phyloP scores from a whole-genome alignment of 139 green algal species.

The Chlorella sp. region DNA sequence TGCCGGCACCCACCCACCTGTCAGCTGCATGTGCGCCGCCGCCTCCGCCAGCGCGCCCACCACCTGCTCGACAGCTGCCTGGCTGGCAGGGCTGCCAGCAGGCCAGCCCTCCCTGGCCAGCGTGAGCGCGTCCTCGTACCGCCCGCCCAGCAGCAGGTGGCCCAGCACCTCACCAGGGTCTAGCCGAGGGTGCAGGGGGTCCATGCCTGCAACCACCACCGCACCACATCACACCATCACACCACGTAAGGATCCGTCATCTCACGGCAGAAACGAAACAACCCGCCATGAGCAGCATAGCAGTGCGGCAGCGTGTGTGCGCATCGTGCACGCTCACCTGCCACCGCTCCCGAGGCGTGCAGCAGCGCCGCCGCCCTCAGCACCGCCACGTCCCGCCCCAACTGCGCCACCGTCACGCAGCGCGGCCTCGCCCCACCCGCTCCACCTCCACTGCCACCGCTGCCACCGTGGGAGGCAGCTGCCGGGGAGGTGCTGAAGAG shows the following conservation, averaged over 20 bases:
- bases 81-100: not conserved
- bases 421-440: too few relatives aligned
- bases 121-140: not conserved
- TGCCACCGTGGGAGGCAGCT: too few relatives aligned
- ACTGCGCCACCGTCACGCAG: not conserved
- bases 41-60: not conserved
- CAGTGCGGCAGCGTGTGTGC: not conserved
- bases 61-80: not conserved
- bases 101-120: not conserved
- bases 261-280: not conserved
- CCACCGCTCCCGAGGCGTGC: not conserved
- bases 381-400: not conserved
- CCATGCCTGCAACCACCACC: not conserved
- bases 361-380: not conserved
- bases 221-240: not conserved
- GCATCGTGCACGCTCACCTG: not conserved
- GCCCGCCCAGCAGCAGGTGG: not conserved
- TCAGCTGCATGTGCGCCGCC: not conserved
- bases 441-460: too few relatives aligned
- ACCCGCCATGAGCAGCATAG: not conserved
- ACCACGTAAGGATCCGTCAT: not conserved
- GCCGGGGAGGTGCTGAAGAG: not conserved
- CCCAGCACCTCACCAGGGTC: not conserved
- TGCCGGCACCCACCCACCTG: not conserved
- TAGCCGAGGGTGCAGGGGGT: not conserved